phyloP scores from a whole-genome alignment of 495 filamentous ascomycete species.

The Tetracladium setigerum region DNA sequence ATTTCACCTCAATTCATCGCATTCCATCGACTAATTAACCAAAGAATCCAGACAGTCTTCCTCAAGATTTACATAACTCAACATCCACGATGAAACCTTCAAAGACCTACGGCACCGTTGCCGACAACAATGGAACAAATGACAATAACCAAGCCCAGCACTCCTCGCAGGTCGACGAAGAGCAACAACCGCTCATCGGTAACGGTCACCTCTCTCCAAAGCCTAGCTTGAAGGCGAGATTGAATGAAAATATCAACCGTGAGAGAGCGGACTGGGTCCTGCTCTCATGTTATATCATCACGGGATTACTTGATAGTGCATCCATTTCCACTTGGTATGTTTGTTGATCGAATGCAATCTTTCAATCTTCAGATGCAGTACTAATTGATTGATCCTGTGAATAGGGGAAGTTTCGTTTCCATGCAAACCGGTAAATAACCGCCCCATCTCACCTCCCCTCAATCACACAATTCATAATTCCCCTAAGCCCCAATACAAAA shows the following conservation, averaged over 20 bases:
- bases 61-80: too few species aligned
- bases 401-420: constrained; percentile 34
- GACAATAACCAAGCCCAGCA: background rate
- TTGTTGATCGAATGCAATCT: constrained; percentile 19
- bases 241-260: constrained; percentile 42
- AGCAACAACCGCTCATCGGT: constrained; percentile 30
- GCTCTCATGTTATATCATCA: constrained; percentile 62
- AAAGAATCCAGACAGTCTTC: too few species aligned
- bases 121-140: background rate
- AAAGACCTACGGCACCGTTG: background rate
- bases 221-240: constrained; percentile 28
- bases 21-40: too few species aligned
- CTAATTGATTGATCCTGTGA: too few species aligned
- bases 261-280: constrained; percentile 54
- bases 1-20: too few species aligned
- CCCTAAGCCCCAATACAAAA: background rate
- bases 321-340: constrained; percentile 68
- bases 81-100: background rate
- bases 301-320: constrained; percentile 64
- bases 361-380: too few species aligned
- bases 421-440: constrained; percentile 60
- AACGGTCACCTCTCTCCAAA: constrained; percentile 9
- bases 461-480: background rate
- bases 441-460: background rate
- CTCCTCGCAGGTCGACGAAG: constrained; percentile 24